Conservation (phyloP, 208 protist genomes). For the Vickermania ingenoplastis region DNA sequence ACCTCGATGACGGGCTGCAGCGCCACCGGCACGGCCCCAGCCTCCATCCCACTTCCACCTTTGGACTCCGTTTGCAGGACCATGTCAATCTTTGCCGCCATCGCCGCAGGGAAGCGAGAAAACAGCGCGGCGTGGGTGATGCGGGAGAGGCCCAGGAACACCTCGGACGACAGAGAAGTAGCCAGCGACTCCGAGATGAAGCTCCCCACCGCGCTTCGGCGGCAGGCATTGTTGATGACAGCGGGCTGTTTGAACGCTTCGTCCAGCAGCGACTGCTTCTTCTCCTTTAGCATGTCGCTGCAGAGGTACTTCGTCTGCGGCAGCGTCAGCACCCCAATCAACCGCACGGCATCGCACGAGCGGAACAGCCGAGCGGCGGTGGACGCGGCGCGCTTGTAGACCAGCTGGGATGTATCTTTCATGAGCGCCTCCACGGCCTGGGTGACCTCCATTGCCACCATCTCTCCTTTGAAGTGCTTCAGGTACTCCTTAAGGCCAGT, state of each 20-base stretch:
- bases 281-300: background rate
- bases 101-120: background rate
- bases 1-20: background rate
- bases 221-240: background rate
- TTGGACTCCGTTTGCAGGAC: background rate
- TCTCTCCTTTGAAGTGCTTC: background rate
- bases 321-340: background rate
- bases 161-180: background rate
- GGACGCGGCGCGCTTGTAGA: background rate
- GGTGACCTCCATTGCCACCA: background rate
- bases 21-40: background rate
- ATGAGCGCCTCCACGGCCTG: background rate
- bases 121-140: background rate
- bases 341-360: background rate
- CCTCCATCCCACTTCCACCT: background rate
- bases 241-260: background rate
- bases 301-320: background rate
- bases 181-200: background rate
- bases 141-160: background rate
- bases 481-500: background rate
- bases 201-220: background rate
- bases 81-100: background rate
- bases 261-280: slow-evolving; percentile 2
- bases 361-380: background rate
- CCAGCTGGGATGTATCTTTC: background rate